These are phyloP conservation scores for Pythium brassicae DNA, from an alignment of 352 stramenopile genomes.

Conservation along the genomic window DNA sequence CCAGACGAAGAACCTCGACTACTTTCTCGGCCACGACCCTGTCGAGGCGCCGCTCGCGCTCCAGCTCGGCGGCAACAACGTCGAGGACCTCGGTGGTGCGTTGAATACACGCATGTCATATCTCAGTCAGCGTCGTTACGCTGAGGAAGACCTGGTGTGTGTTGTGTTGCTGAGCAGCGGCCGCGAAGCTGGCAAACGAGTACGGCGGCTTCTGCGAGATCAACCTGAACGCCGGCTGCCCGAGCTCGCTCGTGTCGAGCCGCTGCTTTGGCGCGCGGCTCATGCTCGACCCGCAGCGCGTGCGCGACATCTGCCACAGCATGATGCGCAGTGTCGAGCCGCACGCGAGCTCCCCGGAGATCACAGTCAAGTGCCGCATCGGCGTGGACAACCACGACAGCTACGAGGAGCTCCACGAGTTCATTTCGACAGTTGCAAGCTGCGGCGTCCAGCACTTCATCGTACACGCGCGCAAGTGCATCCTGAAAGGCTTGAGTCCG, in stretches of 20 bases:
- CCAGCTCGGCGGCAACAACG: slow-evolving; percentile 92
- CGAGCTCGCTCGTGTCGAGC: slow-evolving; percentile 74
- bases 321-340: slow-evolving; percentile 64
- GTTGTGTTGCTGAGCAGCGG: slow-evolving; percentile 19
- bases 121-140: not conserved
- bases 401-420: slow-evolving; percentile 90
- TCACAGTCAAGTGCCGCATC: slow-evolving; percentile 99
- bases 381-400: slow-evolving; percentile 94
- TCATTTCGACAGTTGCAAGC: slow-evolving; percentile 89
- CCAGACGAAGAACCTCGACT: slow-evolving; percentile 83
- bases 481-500: slow-evolving; percentile 94
- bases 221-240: slow-evolving; percentile 97
- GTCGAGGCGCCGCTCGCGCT: slow-evolving; percentile 89
- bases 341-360: slow-evolving; percentile 27
- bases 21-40: slow-evolving; percentile 84
- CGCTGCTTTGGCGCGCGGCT: slow-evolving; percentile 96
- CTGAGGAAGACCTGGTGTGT: too few relatives aligned
- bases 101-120: not conserved
- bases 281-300: slow-evolving; percentile 95
- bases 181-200: slow-evolving; percentile 60
- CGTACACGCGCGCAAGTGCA: slow-evolving; percentile 97
- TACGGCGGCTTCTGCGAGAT: slow-evolving; percentile 93
- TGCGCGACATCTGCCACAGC: slow-evolving; percentile 88
- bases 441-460: slow-evolving; percentile 95
- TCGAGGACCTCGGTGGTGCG: slow-evolving; percentile 71